Evolutionary conservation across 345 rosid species (phyloP).

Genomic region (Cardiospermum halicacabum): DNA sequence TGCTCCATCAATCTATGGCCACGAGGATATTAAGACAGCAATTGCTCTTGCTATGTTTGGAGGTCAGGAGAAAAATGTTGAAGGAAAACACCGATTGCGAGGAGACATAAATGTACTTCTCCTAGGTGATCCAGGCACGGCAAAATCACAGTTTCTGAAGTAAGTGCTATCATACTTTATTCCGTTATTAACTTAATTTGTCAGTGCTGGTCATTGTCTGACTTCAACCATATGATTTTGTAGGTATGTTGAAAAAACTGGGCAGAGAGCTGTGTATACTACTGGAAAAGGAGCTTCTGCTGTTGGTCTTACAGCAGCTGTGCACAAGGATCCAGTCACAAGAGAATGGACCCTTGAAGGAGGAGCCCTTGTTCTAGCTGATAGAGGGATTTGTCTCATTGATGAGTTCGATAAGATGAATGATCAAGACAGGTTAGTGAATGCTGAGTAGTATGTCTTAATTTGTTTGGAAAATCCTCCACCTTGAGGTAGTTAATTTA

Average conservation of each 20-base stretch:
- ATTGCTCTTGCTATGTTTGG: constrained; percentile 96
- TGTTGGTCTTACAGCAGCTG: constrained; percentile 96
- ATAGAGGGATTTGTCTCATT: constrained; percentile 90
- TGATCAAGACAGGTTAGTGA: constrained; percentile 87
- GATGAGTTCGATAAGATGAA: constrained; percentile 99
- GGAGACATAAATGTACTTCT: constrained; percentile 95
- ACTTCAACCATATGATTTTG: constrained; percentile 16
- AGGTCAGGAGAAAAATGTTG: constrained; percentile 93
- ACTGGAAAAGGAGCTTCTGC: constrained; percentile 99
- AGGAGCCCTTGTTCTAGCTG: constrained; percentile 98
- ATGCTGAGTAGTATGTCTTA: not conserved
- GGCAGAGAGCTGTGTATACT: constrained; percentile 98
- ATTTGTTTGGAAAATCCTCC: not conserved
- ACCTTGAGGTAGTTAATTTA: not conserved
- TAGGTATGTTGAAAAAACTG: constrained; percentile 97
- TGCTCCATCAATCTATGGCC: constrained; percentile 97
- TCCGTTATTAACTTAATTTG: not conserved
- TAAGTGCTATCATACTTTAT: constrained; percentile 27
- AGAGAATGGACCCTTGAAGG: constrained; percentile 99
- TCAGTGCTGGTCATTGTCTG: constrained; percentile 9
- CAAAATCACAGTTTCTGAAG: constrained; percentile 97
- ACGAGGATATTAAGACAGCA: constrained; percentile 96
- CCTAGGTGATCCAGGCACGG: constrained; percentile 96
- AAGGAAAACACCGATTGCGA: constrained; percentile 86
- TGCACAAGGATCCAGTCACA: constrained; percentile 98